Evolutionary conservation across 768 basidiomycete genomes (phyloP), one percentile per base, ranked within the genome.

Genomic region (Mycena polygramma): DNA sequence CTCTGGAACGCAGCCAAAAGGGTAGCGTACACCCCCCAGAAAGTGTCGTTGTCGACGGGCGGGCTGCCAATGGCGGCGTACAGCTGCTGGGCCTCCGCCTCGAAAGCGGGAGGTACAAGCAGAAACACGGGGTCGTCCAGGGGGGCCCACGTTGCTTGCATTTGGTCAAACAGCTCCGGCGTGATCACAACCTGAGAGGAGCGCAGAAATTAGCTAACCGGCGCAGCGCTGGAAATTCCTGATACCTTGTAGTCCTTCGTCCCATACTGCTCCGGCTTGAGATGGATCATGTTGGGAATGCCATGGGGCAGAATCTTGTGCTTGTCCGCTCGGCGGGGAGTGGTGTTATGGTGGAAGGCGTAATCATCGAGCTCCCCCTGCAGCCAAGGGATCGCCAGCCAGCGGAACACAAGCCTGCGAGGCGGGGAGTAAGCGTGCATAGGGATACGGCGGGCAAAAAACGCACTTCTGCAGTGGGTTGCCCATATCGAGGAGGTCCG

Each of bases 291-390:
- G 20, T 76, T 66, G 0, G 86, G 84, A n/a, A 77, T 67, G 4
- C 83, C 84, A 43, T 83, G 79, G 1, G 84, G 85, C 0, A 85
- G 73, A 6, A 82, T 37, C 60, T 86, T 87, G 61, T 81, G 69
- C 35, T 73, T 73, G 63, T 83, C 75, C 0, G 72, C 65, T 0
- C 78, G 75, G n/a, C 73, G 74, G 7, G 49, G 17, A 0, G 68
- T 78, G 17, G 36, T 53, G 46, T 83, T 84, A 35, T 72, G 45
- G 4, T 51, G 61, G 7, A 52, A 2, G 2, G 65, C 66, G 58
- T 75, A 86, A 1, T 41, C 60, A 61, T 86, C 79, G 0, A 85
- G 65, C 64, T 85, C 82, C 0, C 3, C 22, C 64, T 86, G 85
- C 15, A 86, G 64, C 77, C 77, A 83, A 0, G 83, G 85, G 46